These are phyloP conservation scores for Rhizopus microsporus DNA, from an alignment of 371 early-diverging fungal species.

Conservation along the genomic window DNA sequence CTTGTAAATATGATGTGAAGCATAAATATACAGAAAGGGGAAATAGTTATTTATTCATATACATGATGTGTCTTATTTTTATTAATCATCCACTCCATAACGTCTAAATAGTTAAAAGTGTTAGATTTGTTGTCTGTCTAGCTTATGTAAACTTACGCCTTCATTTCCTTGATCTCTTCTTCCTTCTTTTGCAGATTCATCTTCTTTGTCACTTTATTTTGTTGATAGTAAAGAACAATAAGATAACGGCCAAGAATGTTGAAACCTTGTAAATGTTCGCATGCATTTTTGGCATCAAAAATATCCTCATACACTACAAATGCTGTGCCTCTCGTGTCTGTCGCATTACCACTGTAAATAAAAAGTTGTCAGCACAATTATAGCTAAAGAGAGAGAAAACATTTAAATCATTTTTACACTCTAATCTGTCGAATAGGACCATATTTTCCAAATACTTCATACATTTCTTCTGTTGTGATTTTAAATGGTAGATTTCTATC, in stretches of 20 bases:
- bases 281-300: conserved; percentile 96
- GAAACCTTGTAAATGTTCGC: conserved; percentile 93
- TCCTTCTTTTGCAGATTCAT: conserved; percentile 85
- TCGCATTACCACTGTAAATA: conserved; percentile 70
- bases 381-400: not conserved
- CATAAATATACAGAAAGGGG: not conserved
- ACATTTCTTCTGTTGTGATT: conserved; percentile 93
- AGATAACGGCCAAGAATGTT: conserved; percentile 94
- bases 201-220: conserved; percentile 80
- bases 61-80: not conserved
- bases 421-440: conserved; percentile 95
- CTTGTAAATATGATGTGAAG: no score
- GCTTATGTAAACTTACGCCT: conserved; percentile 50
- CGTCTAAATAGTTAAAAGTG: not conserved
- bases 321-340: conserved; percentile 92
- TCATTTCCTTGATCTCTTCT: conserved; percentile 81
- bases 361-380: not conserved
- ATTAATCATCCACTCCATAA: not conserved
- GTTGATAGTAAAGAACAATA: conserved; percentile 92
- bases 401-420: conserved; percentile 45
- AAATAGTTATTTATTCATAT: conserved; percentile 10
- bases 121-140: not conserved
- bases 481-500: conserved; percentile 91
- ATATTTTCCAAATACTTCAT: conserved; percentile 97
- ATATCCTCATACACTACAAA: conserved; percentile 97